Evolutionary conservation across 805 yeast species (phyloP).

Genomic region (Blastobotrys mokoenaii): DNA sequence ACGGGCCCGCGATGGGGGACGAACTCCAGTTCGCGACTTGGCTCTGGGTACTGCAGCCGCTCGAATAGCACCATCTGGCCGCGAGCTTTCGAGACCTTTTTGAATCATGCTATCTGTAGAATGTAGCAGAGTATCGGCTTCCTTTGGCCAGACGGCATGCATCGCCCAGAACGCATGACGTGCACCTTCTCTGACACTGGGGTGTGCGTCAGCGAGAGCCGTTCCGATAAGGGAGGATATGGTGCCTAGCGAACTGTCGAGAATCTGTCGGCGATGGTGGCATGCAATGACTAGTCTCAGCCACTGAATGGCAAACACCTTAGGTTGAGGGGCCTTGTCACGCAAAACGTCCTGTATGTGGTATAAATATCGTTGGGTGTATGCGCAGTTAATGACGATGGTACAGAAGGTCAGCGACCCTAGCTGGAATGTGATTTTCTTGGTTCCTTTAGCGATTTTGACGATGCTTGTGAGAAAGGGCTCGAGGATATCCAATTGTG

Average conservation of each 20-base stretch:
- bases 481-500: constrained; percentile 37
- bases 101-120: constrained; percentile 39
- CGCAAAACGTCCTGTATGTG: constrained; percentile 43
- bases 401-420: constrained; percentile 36
- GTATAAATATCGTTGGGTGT: constrained; percentile 42
- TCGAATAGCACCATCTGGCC: constrained; percentile 29
- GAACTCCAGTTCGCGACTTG: too few relatives aligned
- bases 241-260: constrained; percentile 27
- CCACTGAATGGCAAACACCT: constrained; percentile 65
- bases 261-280: constrained; percentile 33
- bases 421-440: constrained; percentile 53
- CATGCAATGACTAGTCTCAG: constrained; percentile 44
- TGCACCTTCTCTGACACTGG: constrained; percentile 67
- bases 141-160: constrained; percentile 43
- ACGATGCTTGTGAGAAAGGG: constrained; percentile 39
- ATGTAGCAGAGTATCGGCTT: constrained; percentile 34
- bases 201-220: constrained; percentile 72
- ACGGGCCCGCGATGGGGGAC: too few relatives aligned
- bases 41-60: too few relatives aligned
- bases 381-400: constrained; percentile 47
- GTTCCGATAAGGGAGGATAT: constrained; percentile 45
- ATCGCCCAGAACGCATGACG: constrained; percentile 69
- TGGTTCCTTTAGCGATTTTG: constrained; percentile 50
- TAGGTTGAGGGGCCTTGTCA: constrained; percentile 63
- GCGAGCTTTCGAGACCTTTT: constrained; percentile 55